Evolutionary conservation across 306 rosid genomes (phyloP).

Genomic region (Cicer chorassanicum): DNA sequence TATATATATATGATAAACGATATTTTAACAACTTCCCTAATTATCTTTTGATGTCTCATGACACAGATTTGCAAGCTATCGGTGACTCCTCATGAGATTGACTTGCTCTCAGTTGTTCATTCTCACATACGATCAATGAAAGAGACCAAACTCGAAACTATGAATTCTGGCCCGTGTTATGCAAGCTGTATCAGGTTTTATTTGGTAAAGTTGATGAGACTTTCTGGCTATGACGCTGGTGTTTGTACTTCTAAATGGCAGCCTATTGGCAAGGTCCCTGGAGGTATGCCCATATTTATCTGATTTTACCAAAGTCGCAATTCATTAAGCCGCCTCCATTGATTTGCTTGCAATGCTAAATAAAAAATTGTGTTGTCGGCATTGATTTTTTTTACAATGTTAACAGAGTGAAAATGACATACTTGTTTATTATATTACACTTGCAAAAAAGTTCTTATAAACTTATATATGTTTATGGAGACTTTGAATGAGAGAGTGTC

Average conservation of each 20-base stretch:
- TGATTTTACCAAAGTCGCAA: slow-evolving; percentile 16
- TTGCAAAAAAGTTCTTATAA: neutral
- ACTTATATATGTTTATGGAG: neutral
- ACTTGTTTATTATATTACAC: slow-evolving; percentile 5
- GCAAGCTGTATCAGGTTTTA: slow-evolving; percentile 85
- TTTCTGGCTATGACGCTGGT: slow-evolving; percentile 86
- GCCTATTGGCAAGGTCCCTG: slow-evolving; percentile 89
- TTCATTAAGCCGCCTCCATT: slow-evolving; percentile 2
- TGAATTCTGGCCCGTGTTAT: slow-evolving; percentile 73
- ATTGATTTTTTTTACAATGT: slow-evolving; percentile 31
- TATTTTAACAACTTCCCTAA: slow-evolving; percentile 29
- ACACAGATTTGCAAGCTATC: slow-evolving; percentile 72
- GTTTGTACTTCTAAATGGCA: slow-evolving; percentile 91
- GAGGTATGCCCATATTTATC: slow-evolving; percentile 63
- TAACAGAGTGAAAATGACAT: slow-evolving; percentile 24
- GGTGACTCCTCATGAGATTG: slow-evolving; percentile 68
- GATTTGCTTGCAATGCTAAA: slow-evolving; percentile 19
- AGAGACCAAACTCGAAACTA: slow-evolving; percentile 57
- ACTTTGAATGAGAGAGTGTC: neutral
- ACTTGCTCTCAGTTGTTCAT: slow-evolving; percentile 73
- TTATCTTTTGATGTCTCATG: slow-evolving; percentile 31
- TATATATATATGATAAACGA: neutral
- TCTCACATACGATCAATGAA: slow-evolving; percentile 70
- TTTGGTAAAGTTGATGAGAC: slow-evolving; percentile 81
- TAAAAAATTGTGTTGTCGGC: neutral